Percentiles rank a stretch among this genome's conserved stretches.
Conservation (phyloP, 148 eudicot genomes). For the Chenopodium album region DNA sequence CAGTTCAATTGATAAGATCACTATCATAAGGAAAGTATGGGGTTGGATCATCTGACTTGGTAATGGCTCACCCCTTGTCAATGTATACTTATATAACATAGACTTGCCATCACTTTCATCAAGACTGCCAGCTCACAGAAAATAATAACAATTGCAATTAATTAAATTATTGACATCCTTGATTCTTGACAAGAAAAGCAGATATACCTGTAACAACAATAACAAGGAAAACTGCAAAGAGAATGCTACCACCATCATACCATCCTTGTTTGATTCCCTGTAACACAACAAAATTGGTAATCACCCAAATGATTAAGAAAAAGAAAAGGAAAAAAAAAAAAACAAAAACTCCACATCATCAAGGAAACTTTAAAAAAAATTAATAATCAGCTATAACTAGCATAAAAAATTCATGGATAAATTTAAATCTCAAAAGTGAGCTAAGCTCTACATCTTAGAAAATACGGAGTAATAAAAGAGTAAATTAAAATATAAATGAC, state of each 20-base stretch:
- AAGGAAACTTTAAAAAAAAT: neutral
- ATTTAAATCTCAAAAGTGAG: neutral
- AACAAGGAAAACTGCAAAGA: conserved; percentile 84
- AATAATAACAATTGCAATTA: neutral
- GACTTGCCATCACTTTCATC: neutral
- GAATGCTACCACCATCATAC: conserved; percentile 99
- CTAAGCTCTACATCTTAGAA: neutral
- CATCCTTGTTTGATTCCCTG: conserved; percentile 95
- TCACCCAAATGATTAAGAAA: neutral
- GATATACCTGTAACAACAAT: conserved; percentile 79
- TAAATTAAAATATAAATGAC: neutral
- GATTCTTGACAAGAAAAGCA: neutral
- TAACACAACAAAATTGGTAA: conserved; percentile 2
- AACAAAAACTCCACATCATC: no score
- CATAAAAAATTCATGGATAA: neutral
- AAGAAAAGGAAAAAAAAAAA: no score
- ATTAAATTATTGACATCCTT: neutral
- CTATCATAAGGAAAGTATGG: neutral
- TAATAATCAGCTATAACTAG: neutral
- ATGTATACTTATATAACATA: neutral
- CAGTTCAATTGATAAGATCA: neutral
- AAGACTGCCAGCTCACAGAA: neutral
- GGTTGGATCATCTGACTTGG: neutral
- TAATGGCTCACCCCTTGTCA: neutral
- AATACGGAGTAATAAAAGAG: neutral